phyloP scores from a whole-genome alignment of 768 basidiomycete species.

The Tephrocybe sp. region DNA sequence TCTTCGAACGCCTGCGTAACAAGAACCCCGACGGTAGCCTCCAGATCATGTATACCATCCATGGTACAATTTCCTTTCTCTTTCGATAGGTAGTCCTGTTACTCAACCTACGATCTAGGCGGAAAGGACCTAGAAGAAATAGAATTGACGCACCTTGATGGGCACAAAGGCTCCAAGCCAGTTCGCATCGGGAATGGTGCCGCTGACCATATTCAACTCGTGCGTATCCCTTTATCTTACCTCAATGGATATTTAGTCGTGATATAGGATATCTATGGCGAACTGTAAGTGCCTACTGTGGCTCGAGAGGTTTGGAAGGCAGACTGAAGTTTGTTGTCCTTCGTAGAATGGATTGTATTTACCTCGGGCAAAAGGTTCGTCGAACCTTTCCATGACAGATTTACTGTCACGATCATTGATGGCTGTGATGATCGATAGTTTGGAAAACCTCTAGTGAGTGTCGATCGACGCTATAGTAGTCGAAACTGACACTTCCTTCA shows the following conservation, averaged over 20 bases:
- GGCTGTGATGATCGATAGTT: slow-evolving; percentile 40
- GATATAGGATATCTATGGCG: slow-evolving; percentile 91
- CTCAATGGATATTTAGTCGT: not conserved
- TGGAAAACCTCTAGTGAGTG: slow-evolving; percentile 70
- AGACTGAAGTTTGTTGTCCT: too few species aligned
- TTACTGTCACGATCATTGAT: not conserved
- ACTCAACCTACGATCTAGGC: slow-evolving; percentile 33
- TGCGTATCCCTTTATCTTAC: not conserved
- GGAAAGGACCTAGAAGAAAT: slow-evolving; percentile 81
- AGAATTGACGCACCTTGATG: slow-evolving; percentile 85
- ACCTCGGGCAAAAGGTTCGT: slow-evolving; percentile 87
- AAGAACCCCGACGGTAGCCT: slow-evolving; percentile 89
- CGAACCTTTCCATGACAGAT: not conserved
- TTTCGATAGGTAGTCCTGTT: not conserved
- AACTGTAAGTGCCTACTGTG: slow-evolving; percentile 53
- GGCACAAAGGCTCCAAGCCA: slow-evolving; percentile 82
- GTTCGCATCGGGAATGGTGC: slow-evolving; percentile 96
- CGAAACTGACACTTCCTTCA: not conserved
- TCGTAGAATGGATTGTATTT: slow-evolving; percentile 90
- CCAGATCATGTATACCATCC: slow-evolving; percentile 98
- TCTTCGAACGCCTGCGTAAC: slow-evolving; percentile 77
- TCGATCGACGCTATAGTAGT: not conserved
- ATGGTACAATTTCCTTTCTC: slow-evolving; percentile 47
- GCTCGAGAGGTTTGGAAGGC: too few species aligned
- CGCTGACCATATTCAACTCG: slow-evolving; percentile 51